Conservation (phyloP, 176 grass and related monocot species). For the Coix lacrymajobi region DNA sequence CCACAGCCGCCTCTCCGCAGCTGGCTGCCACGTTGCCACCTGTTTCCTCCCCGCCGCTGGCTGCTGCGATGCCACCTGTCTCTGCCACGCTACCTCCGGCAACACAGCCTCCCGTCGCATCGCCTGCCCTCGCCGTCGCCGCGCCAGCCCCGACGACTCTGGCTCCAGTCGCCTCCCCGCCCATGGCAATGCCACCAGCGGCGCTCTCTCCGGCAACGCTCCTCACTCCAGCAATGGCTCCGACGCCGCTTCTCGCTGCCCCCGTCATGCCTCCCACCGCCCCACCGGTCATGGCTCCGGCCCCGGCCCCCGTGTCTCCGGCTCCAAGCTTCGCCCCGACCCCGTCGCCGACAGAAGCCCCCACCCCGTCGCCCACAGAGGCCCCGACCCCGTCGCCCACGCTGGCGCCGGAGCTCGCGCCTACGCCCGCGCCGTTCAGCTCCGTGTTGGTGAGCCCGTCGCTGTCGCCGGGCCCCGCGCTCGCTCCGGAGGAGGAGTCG, state of each 20-base stretch:
- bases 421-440: conserved; percentile 3
- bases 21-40: conserved; percentile 22
- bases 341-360: conserved; percentile 17
- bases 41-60: neutral
- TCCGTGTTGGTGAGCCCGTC: conserved; percentile 17
- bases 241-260: conserved; percentile 25
- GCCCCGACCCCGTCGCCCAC: conserved; percentile 15
- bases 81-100: conserved; percentile 17
- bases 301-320: conserved; percentile 29
- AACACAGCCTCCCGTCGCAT: neutral
- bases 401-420: conserved; percentile 26
- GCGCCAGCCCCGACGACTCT: neutral
- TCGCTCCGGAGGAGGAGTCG: conserved; percentile 7
- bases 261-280: conserved; percentile 9
- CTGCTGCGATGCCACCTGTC: conserved; percentile 20
- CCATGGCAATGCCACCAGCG: conserved; percentile 34
- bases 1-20: neutral
- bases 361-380: conserved; percentile 1
- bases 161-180: conserved; percentile 24
- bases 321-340: conserved; percentile 37
- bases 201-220: neutral
- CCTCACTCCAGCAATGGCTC: conserved; percentile 19
- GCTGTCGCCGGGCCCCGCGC: conserved; percentile 10
- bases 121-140: neutral
- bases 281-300: neutral